A percentile compares a stretch with the other conserved stretches of the same genome.
Conservation (phyloP, 2,329 filamentous ascomycete genomes). For the Calycina herbarum region DNA sequence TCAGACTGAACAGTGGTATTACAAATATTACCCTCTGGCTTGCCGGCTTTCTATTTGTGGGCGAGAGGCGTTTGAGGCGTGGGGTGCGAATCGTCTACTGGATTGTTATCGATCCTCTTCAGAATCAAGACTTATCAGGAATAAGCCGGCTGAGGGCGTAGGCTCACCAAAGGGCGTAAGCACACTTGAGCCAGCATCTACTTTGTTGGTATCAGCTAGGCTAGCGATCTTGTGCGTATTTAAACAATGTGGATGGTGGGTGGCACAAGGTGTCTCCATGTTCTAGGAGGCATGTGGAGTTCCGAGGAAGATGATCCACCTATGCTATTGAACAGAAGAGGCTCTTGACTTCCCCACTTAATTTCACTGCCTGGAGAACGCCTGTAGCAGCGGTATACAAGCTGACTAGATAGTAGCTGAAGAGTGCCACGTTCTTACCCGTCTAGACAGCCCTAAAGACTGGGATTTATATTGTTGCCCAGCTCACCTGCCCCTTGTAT, state of each 20-base stretch:
- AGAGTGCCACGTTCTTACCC: neutral
- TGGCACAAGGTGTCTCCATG: neutral
- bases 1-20: neutral
- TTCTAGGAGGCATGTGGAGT: conserved; percentile 1
- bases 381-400: neutral
- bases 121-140: conserved; percentile 2
- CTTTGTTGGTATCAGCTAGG: neutral
- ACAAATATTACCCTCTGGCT: neutral
- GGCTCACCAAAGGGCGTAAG: conserved; percentile 3
- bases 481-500: neutral
- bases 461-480: neutral
- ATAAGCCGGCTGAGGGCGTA: conserved; percentile 1
- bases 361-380: neutral
- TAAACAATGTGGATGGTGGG: neutral
- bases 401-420: neutral
- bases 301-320: neutral
- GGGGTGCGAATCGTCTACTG: conserved; percentile 3
- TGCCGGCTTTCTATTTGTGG: conserved; percentile 1
- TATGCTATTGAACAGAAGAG: neutral
- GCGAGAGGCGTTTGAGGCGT: neutral
- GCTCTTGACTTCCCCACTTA: neutral
- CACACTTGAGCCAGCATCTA: conserved; percentile 1
- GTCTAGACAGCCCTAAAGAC: neutral
- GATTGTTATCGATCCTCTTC: neutral
- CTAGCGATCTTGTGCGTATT: neutral